Base-by-base conservation (phyloP, 106 monocot species). In the Dactylorhiza incarnata region DNA sequence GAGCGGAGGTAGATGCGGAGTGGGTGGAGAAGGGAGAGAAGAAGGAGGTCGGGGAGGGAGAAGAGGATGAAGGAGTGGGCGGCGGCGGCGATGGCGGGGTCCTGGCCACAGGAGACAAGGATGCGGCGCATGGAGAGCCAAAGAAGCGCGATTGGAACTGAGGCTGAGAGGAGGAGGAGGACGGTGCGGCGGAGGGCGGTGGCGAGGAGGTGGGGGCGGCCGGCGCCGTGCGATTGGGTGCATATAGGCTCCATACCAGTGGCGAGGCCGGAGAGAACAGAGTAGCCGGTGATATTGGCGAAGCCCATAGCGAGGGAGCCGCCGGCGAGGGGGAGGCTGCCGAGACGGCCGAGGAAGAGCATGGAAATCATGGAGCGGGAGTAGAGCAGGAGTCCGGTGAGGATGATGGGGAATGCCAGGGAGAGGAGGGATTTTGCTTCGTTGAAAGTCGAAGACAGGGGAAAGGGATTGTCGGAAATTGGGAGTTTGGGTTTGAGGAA, bases 201-300 rank as follows among this genome's bases (percentile, higher is more conserved):
- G 66, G 74, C 72, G 71, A 84, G 63, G 16, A 81, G 55, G 13
- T 26, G 1, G 48, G 52, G 50, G 0, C 76, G 80, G 0, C 37
- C 22, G 11, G 92, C 92, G 15, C 92, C 92, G 61, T 86, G 87
- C 12, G 94, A 89, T 68, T 95, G 94, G 48, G 87, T 82, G 71
- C 94, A 95, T 50, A 95, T 85, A 71, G 94, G 94, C 65, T 95
- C 94, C 94, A 95, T 91, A 1, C 94, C 94, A 79, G 87, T 82
- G 48, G 94, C 94, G 24, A 95, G 87, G 20, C 94, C 94, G 46
- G 89, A 91, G 74, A 95, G 87, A 59, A 95, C 89, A 12, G 94
- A 95, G 84, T 95, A 95, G 24, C 94, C 94, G 53, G 94, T 91
- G 68, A 95, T 95, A 84, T 91, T 95, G 26, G 89, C 94, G 81